Percentiles rank a stretch among this genome's conserved stretches.
Evolutionary conservation across 23 red algal genomes (phyloP).

Genomic region (Cyanidiococcus yangmingshanensis): DNA sequence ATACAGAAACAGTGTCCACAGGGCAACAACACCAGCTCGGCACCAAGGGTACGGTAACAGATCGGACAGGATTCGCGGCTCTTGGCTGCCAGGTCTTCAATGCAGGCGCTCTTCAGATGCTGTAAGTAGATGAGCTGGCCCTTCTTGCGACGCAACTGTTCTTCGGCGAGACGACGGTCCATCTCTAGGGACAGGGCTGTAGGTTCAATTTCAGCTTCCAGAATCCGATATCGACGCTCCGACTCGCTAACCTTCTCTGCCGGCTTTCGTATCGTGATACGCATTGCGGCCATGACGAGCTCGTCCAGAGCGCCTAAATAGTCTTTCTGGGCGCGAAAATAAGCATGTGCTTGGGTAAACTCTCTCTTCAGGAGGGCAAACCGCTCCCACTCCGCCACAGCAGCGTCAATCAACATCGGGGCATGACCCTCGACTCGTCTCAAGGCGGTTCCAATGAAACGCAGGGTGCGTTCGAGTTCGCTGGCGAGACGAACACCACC

Average conservation of each 20-base stretch:
- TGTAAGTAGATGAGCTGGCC: neutral
- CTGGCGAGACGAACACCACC: constrained; percentile 27
- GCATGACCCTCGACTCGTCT: constrained; percentile 10
- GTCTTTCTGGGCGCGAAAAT: constrained; percentile 35
- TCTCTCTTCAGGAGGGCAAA: constrained; percentile 27
- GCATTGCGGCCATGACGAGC: constrained; percentile 21
- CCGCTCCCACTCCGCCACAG: constrained; percentile 8
- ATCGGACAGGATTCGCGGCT: constrained; percentile 17
- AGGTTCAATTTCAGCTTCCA: neutral
- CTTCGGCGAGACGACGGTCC: constrained; percentile 11
- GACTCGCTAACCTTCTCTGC: neutral
- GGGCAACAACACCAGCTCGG: constrained; percentile 26
- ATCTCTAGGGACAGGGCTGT: constrained; percentile 1
- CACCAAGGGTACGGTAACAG: neutral
- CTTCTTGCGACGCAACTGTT: neutral
- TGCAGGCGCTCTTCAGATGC: neutral
- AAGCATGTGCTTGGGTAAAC: constrained; percentile 22
- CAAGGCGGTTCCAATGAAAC: neutral
- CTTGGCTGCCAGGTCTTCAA: neutral
- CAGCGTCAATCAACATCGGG: neutral
- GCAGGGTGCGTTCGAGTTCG: constrained; percentile 30
- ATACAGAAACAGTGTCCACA: constrained; percentile 48
- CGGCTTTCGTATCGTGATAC: constrained; percentile 10
- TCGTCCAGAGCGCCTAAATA: constrained; percentile 23
- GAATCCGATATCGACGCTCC: constrained; percentile 18